Percentiles rank a stretch among this genome's conserved stretches.
phyloP scores from a whole-genome alignment of 176 grass and related monocot genomes.

The Poa annua region DNA sequence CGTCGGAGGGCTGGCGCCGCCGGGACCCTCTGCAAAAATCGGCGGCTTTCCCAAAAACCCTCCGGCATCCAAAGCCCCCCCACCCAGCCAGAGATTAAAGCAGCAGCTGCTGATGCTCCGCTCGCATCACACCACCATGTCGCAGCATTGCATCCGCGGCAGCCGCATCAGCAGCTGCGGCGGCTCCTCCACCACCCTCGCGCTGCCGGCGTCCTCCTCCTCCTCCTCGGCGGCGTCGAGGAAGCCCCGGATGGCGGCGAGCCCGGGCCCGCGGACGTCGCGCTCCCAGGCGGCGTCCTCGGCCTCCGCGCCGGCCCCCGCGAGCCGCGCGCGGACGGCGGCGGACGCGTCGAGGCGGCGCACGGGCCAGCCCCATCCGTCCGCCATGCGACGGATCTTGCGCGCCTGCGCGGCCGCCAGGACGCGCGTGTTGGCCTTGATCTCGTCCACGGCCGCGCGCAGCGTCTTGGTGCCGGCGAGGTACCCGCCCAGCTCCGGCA shows the following conservation, averaged over 20 bases:
- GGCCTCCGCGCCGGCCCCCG: background rate
- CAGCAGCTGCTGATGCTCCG: background rate
- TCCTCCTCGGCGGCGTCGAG: constrained; percentile 8
- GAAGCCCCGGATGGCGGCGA: constrained; percentile 60
- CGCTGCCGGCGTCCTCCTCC: background rate
- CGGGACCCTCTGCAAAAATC: too few species aligned
- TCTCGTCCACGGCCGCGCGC: constrained; percentile 52
- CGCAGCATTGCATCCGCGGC: constrained; percentile 46
- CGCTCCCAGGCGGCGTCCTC: constrained; percentile 53
- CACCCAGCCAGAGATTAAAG: background rate
- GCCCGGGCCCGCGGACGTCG: constrained; percentile 56
- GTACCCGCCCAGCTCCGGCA: constrained; percentile 65
- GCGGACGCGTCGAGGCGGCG: constrained; percentile 61
- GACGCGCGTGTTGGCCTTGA: constrained; percentile 66
- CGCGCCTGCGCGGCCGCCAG: constrained; percentile 62
- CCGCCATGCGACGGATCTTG: constrained; percentile 69
- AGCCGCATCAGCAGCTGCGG: constrained; percentile 1
- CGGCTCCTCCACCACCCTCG: background rate
- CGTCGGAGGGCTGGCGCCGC: constrained; percentile 29
- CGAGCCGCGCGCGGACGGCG: constrained; percentile 48
- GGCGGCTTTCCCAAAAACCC: constrained; percentile 38
- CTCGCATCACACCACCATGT: constrained; percentile 52
- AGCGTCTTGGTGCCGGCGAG: constrained; percentile 25
- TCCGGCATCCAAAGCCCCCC: constrained; percentile 9
- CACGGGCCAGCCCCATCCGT: constrained; percentile 61